Evolutionary conservation across 1,284 basidiomycete species (phyloP).

Genomic region (Mixia osmundae): DNA sequence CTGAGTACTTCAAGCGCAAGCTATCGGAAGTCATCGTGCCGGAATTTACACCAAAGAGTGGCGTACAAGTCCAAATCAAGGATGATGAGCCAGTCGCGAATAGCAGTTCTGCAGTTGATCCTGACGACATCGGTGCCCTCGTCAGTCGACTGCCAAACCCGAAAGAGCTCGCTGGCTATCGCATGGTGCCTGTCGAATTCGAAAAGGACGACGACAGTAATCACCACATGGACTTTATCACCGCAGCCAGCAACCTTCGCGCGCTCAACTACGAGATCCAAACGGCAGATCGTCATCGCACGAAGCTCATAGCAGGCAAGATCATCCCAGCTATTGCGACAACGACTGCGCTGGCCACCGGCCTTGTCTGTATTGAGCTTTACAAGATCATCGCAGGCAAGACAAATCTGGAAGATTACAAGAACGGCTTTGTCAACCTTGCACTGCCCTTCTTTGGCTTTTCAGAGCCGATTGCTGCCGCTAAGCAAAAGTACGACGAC

Average conservation of each 20-base stretch:
- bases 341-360: conserved; percentile 83
- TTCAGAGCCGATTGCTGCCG: conserved; percentile 87
- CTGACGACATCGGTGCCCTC: conserved; percentile 29
- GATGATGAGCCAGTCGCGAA: conserved; percentile 54
- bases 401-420: conserved; percentile 77
- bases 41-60: conserved; percentile 77
- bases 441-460: conserved; percentile 98
- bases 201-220: conserved; percentile 99
- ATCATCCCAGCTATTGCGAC: conserved; percentile 99
- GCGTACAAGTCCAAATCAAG: conserved; percentile 81
- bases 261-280: conserved; percentile 88
- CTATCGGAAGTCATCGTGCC: conserved; percentile 68
- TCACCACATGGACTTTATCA: conserved; percentile 98
- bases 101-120: not conserved
- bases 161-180: conserved; percentile 77
- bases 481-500: conserved; percentile 63
- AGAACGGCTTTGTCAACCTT: conserved; percentile 96
- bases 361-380: conserved; percentile 83
- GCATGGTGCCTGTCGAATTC: conserved; percentile 83
- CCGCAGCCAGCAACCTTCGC: conserved; percentile 87
- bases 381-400: conserved; percentile 98
- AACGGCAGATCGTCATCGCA: conserved; percentile 70
- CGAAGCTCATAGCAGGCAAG: conserved; percentile 97
- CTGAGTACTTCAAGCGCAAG: conserved; percentile 54
- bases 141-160: conserved; percentile 53